Evolutionary conservation across 192 early-diverging fungal genomes (phyloP).

Genomic region (Rhizophagus clarus): DNA sequence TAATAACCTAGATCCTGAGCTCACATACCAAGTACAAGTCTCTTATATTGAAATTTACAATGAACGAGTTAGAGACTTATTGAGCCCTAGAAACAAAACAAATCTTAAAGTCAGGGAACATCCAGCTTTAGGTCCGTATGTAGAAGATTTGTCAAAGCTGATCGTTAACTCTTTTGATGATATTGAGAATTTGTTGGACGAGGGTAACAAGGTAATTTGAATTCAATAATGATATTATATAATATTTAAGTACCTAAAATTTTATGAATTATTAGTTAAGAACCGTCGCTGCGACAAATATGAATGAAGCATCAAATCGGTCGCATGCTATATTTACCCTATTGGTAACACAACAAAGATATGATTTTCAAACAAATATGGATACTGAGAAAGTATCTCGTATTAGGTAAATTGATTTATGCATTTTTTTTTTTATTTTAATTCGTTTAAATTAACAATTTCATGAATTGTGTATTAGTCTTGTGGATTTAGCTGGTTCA

Average conservation of each 20-base stretch:
- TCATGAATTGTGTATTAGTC: conserved; percentile 40
- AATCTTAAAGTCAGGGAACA: conserved; percentile 82
- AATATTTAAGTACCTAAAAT: neutral
- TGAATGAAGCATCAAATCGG: conserved; percentile 91
- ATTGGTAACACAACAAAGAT: conserved; percentile 66
- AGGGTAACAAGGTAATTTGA: conserved; percentile 61
- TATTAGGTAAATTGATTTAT: conserved; percentile 50
- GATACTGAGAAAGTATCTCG: conserved; percentile 76
- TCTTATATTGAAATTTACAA: conserved; percentile 95
- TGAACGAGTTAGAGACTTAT: conserved; percentile 79
- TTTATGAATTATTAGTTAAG: conserved; percentile 52
- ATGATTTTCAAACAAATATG: conserved; percentile 51
- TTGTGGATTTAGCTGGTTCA: conserved; percentile 94
- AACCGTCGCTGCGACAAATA: conserved; percentile 90
- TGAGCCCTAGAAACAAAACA: conserved; percentile 75
- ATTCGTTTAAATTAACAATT: neutral
- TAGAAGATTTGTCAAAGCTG: conserved; percentile 87
- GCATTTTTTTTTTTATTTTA: neutral
- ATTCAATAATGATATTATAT: neutral
- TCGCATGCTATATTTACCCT: conserved; percentile 86
- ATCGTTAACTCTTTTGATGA: conserved; percentile 75
- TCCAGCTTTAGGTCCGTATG: conserved; percentile 80
- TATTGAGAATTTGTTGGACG: conserved; percentile 72
- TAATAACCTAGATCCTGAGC: conserved; percentile 40
- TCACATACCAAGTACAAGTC: conserved; percentile 71